Evolutionary conservation across 768 basidiomycete species (phyloP).

Genomic region (Udeniomyces megalosporus): DNA sequence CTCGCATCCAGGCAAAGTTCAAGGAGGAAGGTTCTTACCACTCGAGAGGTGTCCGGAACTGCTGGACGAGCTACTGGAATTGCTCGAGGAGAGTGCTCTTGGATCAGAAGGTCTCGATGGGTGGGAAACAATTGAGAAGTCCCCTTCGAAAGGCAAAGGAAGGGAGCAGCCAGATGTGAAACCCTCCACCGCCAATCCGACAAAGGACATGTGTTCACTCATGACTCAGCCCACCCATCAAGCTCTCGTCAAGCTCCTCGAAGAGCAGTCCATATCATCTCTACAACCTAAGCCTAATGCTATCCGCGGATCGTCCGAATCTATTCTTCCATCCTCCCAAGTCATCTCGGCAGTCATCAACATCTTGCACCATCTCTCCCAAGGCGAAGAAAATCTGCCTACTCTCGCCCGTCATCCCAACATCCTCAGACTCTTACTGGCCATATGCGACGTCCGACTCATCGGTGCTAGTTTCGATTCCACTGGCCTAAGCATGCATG

Average conservation of each 20-base stretch:
- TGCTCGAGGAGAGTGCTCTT: constrained; percentile 70
- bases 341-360: constrained; percentile 54
- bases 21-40: constrained; percentile 50
- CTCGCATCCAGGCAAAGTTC: constrained; percentile 39
- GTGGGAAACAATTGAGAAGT: not conserved
- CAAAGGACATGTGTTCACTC: not conserved
- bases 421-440: not conserved
- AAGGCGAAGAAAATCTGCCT: constrained; percentile 19
- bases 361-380: constrained; percentile 74
- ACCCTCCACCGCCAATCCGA: not conserved
- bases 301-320: too few species aligned
- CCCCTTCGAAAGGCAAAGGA: not conserved
- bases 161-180: not conserved
- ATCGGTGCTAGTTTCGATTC: too few species aligned
- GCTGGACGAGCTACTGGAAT: constrained; percentile 68
- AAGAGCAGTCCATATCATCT: not conserved
- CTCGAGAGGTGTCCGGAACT: constrained; percentile 62
- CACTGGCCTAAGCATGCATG: not conserved
- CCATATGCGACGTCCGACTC: not conserved
- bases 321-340: constrained; percentile 35
- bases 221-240: not conserved
- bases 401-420: not conserved
- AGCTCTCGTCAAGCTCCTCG: not conserved
- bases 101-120: constrained; percentile 23
- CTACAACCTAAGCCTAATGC: too few species aligned